Base-by-base conservation (phyloP, 2,329 filamentous ascomycete genomes). In the Keithomyces neogunnii region DNA sequence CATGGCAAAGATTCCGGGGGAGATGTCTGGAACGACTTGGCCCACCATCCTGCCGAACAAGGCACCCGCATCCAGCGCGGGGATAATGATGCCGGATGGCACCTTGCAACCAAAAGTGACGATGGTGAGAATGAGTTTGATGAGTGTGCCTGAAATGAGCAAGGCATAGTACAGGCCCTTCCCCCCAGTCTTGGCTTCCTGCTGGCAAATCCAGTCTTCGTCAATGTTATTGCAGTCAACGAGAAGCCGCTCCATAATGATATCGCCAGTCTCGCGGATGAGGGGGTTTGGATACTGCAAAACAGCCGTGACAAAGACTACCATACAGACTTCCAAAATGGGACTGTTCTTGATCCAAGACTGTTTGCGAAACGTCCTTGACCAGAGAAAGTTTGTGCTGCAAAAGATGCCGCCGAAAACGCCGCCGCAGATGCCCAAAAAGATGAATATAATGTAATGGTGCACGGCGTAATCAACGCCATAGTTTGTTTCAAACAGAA, bases 91-190 rank as follows among this genome's bases (percentile, higher is more conserved):
- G 1, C 80, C 80, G 0, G 74, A 77, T 1, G 80, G 79, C 1
- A 82, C 77, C 64, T 82, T 82, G 63, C 75, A 73, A 11, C 80
- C 78, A 55, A 81, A 81, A 0, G 78, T 82, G 39, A 82, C 72
- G 55, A 74, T 78, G 1, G 76, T 82, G 7, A 82, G 69, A 13
- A 78, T 54, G 3, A 82, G 69, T 61, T 82, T 82, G 26, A 73
- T 70, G 2, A 78, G 54, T 1, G 74, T 77, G 3, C 77, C 78
- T 56, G 78, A 74, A 5, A 74, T 57, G 3, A 83, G 68, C 67
- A 69, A 80, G 33, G 68, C 69, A 47, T 77, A 68, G 55, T 81
- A 82, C 28, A 31, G 47, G 19, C 50, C 54, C 40, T 67, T 69
- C n/a, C 65, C 64, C 3, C 61, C 55, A 2, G 56, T 50, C 2